Conservation (phyloP, 148 eudicot genomes). For the Cornus kousa region DNA sequence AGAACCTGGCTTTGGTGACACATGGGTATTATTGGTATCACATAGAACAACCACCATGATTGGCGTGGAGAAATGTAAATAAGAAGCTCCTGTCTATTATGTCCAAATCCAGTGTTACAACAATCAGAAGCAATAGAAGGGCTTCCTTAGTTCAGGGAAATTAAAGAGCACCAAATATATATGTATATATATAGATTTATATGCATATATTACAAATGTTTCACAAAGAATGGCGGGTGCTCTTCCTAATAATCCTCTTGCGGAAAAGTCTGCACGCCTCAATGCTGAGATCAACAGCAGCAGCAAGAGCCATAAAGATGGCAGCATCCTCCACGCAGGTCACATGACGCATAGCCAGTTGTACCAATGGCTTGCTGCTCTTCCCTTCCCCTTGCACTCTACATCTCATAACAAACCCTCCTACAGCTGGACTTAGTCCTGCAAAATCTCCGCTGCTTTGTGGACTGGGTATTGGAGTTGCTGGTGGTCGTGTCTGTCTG, state of each 20-base stretch:
- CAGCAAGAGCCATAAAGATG: slow-evolving; percentile 66
- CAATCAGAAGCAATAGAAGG: background rate
- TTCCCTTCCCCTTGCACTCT: slow-evolving; percentile 59
- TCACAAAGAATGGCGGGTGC: slow-evolving; percentile 51
- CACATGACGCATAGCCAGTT: slow-evolving; percentile 55
- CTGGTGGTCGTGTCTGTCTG: slow-evolving; percentile 30
- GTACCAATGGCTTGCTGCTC: slow-evolving; percentile 52
- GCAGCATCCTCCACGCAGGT: slow-evolving; percentile 62
- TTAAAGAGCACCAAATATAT: background rate
- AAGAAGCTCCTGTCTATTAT: background rate
- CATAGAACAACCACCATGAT: too few relatives aligned
- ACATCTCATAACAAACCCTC: slow-evolving; percentile 63
- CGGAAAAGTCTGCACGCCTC: slow-evolving; percentile 57
- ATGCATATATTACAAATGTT: slow-evolving; percentile 24
- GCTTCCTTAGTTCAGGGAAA: background rate
- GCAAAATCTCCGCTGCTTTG: slow-evolving; percentile 55
- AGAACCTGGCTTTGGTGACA: too few relatives aligned
- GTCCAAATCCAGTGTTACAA: background rate
- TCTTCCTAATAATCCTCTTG: slow-evolving; percentile 29
- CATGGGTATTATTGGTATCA: too few relatives aligned
- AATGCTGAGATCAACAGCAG: slow-evolving; percentile 56
- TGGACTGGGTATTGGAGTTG: slow-evolving; percentile 48
- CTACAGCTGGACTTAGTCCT: slow-evolving; percentile 37
- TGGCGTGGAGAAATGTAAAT: background rate
- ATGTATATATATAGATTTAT: background rate